A percentile compares a stretch with the other conserved stretches of the same genome.
phyloP scores from a whole-genome alignment of 352 stramenopile genomes.

The Peronospora tabacina region DNA sequence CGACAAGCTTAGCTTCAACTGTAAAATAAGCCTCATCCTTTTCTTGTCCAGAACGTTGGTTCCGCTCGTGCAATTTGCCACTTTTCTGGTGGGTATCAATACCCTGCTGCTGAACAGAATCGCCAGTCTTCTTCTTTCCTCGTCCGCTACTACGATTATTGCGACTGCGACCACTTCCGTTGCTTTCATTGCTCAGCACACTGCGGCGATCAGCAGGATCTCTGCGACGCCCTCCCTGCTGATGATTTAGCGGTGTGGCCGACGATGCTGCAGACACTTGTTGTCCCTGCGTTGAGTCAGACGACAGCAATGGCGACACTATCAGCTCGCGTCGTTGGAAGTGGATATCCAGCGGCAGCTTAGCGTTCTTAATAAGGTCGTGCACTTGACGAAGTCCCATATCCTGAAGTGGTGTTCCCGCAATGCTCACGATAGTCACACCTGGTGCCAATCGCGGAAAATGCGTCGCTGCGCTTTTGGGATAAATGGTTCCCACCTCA shows the following conservation, averaged over 20 bases:
- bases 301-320: conserved; percentile 4
- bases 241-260: not conserved
- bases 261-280: conserved; percentile 7
- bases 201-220: conserved; percentile 23
- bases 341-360: conserved; percentile 54
- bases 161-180: conserved; percentile 26
- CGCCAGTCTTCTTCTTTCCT: conserved; percentile 17
- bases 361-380: conserved; percentile 73
- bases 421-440: conserved; percentile 71
- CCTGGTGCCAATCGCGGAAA: conserved; percentile 63
- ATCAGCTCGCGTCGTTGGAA: conserved; percentile 38
- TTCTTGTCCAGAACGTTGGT: conserved; percentile 48
- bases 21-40: conserved; percentile 6
- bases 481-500: conserved; percentile 81
- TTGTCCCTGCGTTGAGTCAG: conserved; percentile 9
- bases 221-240: conserved; percentile 15
- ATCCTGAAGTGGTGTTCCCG: conserved; percentile 40
- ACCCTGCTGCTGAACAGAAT: conserved; percentile 6
- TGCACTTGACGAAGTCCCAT: conserved; percentile 78
- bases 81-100: conserved; percentile 22
- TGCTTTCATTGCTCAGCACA: conserved; percentile 27
- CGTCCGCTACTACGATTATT: conserved; percentile 24
- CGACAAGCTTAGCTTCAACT: conserved; percentile 45
- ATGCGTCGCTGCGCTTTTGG: conserved; percentile 63
- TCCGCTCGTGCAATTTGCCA: conserved; percentile 11